Evolutionary conservation across 306 rosid species (phyloP), one percentile per base, ranked within the genome.

Genomic region (Fragaria nilgerrensis): DNA sequence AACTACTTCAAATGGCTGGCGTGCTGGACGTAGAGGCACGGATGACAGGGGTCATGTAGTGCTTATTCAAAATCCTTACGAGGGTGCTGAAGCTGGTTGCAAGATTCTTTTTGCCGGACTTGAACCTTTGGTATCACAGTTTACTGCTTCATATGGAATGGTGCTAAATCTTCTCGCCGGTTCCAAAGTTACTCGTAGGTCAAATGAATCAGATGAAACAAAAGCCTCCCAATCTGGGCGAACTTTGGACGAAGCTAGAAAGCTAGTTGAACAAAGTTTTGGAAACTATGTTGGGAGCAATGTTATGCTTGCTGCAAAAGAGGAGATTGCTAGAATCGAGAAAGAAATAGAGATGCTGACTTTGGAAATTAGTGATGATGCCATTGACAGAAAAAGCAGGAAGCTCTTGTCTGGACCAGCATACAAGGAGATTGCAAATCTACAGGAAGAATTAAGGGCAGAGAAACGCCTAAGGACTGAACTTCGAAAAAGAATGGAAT

Each of bases 1-100:
- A 95, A 81, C 88, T 95, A 81, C 94, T 95, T 80, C 98, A 95
- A 82, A 95, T 95, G 98, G 98, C 98, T 55, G 98, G 76, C 98
- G 96, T 77, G 98, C 98, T 82, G 98, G 98, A 37, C 97, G 98
- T 72, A 87, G 98, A 81, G 97, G 98, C 83, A 95, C 77, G 82
- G 97, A 95, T 85, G 79, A 89, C 71, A 79, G 76, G 72, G 98
- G 97, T 80, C 96, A 92, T 80, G 98, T 90, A 50, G 97, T 95
- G 81, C 88, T 95, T 78, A 71, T 92, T 78, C 98, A 95, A 77
- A 88, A 90, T 72, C 93, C 97, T 66, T 82, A 83, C 48, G 97
- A 92, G 82, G 97, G 97, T 22, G 98, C 97, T 82, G 97, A 95
- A 86, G 97, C 93, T 81, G 77, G 97, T 86, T 89, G 95, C 89